Conservation (phyloP, 2,329 filamentous ascomycete genomes). For the Cordyceps farinosa region DNA sequence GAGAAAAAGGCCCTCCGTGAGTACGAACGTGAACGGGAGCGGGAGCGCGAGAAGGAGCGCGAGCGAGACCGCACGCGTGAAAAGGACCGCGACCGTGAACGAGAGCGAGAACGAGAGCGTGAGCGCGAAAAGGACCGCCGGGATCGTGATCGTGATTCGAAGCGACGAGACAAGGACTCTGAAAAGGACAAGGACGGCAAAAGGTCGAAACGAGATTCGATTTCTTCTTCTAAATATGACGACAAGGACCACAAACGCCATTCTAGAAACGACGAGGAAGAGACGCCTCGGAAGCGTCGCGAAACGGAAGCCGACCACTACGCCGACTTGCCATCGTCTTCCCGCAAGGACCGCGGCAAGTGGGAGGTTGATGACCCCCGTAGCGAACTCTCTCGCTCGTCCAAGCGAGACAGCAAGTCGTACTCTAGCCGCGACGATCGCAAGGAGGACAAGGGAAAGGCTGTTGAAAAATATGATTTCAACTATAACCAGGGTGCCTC, state of each 20-base stretch:
- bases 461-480: conserved; percentile 5
- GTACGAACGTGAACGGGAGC: conserved; percentile 22
- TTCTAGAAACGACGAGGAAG: conserved; percentile 33
- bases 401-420: conserved; percentile 25
- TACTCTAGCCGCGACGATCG: conserved; percentile 27
- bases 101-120: conserved; percentile 24
- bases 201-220: conserved; percentile 31
- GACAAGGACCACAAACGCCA: conserved; percentile 30
- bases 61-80: conserved; percentile 22
- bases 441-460: conserved; percentile 29
- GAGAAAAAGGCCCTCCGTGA: conserved; percentile 22
- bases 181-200: conserved; percentile 23
- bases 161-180: conserved; percentile 17
- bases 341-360: conserved; percentile 27
- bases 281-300: conserved; percentile 28
- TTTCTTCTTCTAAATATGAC: conserved; percentile 25
- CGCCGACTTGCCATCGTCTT: conserved; percentile 24
- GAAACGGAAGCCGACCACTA: conserved; percentile 26
- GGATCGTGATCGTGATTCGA: conserved; percentile 30
- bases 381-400: conserved; percentile 25
- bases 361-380: conserved; percentile 30
- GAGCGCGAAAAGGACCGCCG: conserved; percentile 26
- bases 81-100: conserved; percentile 18
- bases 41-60: conserved; percentile 17
- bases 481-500: conserved; percentile 24